These are phyloP conservation scores for Penicillium lividum DNA, from an alignment of 495 filamentous ascomycete species.

Conservation along the genomic window DNA sequence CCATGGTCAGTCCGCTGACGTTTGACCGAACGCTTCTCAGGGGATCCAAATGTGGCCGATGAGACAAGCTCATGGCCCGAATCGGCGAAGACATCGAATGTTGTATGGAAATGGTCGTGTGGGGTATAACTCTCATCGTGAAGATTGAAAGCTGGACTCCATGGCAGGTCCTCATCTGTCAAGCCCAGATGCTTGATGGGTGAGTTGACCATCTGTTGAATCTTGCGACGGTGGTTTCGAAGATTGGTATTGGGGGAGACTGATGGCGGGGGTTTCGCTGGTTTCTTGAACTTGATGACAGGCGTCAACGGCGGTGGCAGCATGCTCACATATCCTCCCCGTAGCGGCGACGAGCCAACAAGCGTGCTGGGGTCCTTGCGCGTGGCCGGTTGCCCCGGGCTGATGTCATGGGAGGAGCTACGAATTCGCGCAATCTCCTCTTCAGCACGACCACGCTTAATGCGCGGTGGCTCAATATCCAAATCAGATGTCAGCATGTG, in stretches of 20 bases:
- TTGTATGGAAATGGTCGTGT: constrained; percentile 48
- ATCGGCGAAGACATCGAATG: constrained; percentile 77
- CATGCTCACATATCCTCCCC: constrained; percentile 54
- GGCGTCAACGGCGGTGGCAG: constrained; percentile 84
- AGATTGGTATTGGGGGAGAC: constrained; percentile 94
- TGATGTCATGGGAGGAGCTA: constrained; percentile 84
- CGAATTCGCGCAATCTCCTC: constrained; percentile 95
- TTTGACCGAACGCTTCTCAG: constrained; percentile 71
- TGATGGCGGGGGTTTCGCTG: constrained; percentile 78
- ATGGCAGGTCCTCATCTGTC: constrained; percentile 62
- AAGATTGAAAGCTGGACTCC: constrained; percentile 77
- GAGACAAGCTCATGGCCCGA: constrained; percentile 47
- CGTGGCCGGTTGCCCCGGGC: constrained; percentile 66
- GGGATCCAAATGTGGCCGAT: constrained; percentile 66
- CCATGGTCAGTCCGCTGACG: constrained; percentile 56
- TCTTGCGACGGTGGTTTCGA: constrained; percentile 83
- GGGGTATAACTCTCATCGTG: constrained; percentile 55
- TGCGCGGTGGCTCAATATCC: constrained; percentile 69
- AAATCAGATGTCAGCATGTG: constrained; percentile 69
- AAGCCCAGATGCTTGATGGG: constrained; percentile 72
- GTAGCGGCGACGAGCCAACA: constrained; percentile 63
- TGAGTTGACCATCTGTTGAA: constrained; percentile 85
- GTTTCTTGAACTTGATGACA: constrained; percentile 79
- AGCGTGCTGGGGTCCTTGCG: constrained; percentile 42
- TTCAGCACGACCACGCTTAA: constrained; percentile 88